Evolutionary conservation across 2,329 filamentous ascomycete species (phyloP).

Genomic region (Paecilomyces fulvus): DNA sequence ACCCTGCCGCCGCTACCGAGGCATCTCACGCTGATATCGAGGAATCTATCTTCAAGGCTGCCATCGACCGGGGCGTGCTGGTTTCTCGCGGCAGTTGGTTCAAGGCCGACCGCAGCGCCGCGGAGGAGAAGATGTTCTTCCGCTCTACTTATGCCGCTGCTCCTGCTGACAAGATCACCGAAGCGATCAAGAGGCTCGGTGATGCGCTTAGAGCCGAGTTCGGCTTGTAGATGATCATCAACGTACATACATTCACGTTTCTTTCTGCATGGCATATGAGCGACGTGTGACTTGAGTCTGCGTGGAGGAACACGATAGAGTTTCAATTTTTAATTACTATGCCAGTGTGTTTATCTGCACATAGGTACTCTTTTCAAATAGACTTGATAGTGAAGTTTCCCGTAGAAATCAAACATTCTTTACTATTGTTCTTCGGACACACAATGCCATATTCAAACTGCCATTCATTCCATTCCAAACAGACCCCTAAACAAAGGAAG

Average conservation of each 20-base stretch:
- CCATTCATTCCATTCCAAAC: no score
- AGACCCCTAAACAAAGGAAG: no score
- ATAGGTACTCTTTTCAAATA: neutral
- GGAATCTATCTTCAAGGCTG: conserved; percentile 72
- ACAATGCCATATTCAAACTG: no score
- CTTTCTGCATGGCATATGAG: neutral
- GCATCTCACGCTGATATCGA: conserved; percentile 52
- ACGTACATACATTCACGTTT: neutral
- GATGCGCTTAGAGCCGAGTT: conserved; percentile 60
- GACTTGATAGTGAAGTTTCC: neutral
- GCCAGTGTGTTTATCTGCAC: neutral
- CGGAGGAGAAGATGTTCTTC: conserved; percentile 66
- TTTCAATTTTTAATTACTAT: neutral
- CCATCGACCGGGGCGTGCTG: conserved; percentile 69
- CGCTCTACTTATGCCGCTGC: conserved; percentile 83
- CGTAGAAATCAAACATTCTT: neutral
- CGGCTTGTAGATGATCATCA: conserved; percentile 27
- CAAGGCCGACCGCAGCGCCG: conserved; percentile 58
- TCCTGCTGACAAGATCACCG: conserved; percentile 58
- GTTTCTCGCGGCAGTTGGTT: conserved; percentile 88
- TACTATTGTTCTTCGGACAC: neutral
- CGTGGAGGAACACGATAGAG: neutral
- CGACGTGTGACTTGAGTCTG: neutral
- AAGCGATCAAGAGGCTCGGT: conserved; percentile 65
- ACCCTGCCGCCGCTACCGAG: conserved; percentile 31